A percentile compares a stretch with the other conserved stretches of the same genome.
Evolutionary conservation across 192 early-diverging fungal genomes (phyloP).

Genomic region (Glomus cerebriforme): DNA sequence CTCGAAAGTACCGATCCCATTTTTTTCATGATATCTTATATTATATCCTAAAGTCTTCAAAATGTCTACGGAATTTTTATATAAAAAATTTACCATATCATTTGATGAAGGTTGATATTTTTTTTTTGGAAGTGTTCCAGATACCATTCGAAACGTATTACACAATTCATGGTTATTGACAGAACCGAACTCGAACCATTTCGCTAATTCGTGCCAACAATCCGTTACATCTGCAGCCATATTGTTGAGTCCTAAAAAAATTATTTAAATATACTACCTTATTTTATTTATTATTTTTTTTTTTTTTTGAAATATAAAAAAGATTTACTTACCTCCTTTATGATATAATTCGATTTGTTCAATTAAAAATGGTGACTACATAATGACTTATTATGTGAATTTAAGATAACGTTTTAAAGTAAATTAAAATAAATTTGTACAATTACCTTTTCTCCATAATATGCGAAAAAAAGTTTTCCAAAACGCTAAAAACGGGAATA

Average conservation of each 20-base stretch:
- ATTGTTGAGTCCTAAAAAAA: slow-evolving; percentile 55
- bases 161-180: not conserved
- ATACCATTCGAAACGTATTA: not conserved
- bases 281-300: slow-evolving; percentile 33
- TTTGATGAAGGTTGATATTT: not conserved
- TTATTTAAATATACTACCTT: slow-evolving; percentile 34
- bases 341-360: slow-evolving; percentile 73
- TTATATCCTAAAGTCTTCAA: not conserved
- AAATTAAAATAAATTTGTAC: not conserved
- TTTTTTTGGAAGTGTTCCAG: not conserved
- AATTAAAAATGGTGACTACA: slow-evolving; percentile 70
- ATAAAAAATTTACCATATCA: not conserved
- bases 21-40: not conserved
- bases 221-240: slow-evolving; percentile 58
- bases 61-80: not conserved
- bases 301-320: slow-evolving; percentile 39
- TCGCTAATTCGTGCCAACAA: slow-evolving; percentile 54
- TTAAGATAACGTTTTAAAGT: not conserved
- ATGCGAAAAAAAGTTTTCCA: slow-evolving; percentile 59
- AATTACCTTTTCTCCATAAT: slow-evolving; percentile 60
- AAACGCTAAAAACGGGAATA: slow-evolving; percentile 32
- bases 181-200: slow-evolving; percentile 47
- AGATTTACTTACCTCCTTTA: slow-evolving; percentile 57
- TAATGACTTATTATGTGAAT: not conserved
- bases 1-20: not conserved